Base-by-base conservation (phyloP, 176 grass and related monocot genomes). In the Musa schizocarpa region DNA sequence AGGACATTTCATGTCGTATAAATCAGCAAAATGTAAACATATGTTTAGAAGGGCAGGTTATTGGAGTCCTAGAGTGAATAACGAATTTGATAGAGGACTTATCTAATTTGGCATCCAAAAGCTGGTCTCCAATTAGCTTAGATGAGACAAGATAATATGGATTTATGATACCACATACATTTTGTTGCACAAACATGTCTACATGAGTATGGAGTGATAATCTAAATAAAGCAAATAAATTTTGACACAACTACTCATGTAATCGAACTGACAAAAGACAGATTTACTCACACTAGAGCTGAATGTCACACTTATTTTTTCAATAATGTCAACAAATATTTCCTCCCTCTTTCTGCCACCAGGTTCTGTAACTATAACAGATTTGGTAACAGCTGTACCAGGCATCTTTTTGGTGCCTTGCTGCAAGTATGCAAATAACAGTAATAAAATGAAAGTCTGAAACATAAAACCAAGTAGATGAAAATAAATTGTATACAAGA, bases 291-390 rank as follows among this genome's bases (percentile, higher is more conserved):
- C 91, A 79, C 95, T 99, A 0, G 95, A 94, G 85, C 95, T 99
- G 78, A 99, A 99, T 75, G 95, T 99, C 82, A 99, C 95, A 77
- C 95, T 99, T 87, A 99, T 92, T 84, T 89, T 94, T 72, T 99
- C 95, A 75, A 99, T 99, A 70, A 99, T 94, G 74, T 99, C 95
- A 81, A 99, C 95, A 86, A 99, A 99, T 81, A 94, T 99, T 76
- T 94, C 95, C 78, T 99, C 95, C 65, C 95, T 91, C 82, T 92
- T 99, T 74, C 89, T 99, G 53, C 91, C 95, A 81, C 90, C 95
- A 81, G 86, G 78, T 20, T 99, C 91, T 22, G 74, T 99, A 50
- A 86, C 88, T 81, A 99, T 88, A 73, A 99, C 91, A 68, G 95
- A 99, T 94, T 99, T 99, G 73, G 95, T 99, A 77, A 99, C 81